Conservation (phyloP, 2,329 filamentous ascomycete species). For the Pyrenophora teres region DNA sequence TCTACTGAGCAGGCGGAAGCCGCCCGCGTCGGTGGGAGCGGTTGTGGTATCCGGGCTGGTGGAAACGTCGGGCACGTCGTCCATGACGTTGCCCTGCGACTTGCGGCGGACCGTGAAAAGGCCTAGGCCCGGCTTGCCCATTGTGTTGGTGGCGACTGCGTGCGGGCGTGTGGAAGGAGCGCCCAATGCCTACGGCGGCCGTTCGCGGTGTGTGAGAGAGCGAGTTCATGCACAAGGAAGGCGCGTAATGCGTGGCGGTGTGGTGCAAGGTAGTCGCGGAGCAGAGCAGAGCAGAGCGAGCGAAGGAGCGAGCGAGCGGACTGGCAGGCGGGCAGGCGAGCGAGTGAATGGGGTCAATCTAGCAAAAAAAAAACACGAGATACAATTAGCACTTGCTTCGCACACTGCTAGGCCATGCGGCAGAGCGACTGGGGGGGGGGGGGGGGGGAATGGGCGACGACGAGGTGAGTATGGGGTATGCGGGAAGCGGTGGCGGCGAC, state of each 20-base stretch:
- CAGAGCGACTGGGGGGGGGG: neutral
- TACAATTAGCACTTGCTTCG: conserved; percentile 5
- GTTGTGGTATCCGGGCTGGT: conserved; percentile 31
- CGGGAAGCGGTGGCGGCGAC: no score
- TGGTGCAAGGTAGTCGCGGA: neutral
- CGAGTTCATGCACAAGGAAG: conserved; percentile 25
- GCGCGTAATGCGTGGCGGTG: conserved; percentile 3
- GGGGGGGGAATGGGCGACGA: no score
- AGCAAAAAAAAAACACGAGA: neutral
- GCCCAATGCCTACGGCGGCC: conserved; percentile 26
- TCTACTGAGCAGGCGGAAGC: conserved; percentile 44
- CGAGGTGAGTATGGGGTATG: no score
- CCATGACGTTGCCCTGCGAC: conserved; percentile 44
- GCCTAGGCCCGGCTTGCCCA: conserved; percentile 41
- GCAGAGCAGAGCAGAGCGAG: conserved; percentile 10
- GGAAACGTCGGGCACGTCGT: conserved; percentile 26
- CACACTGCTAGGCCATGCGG: no score
- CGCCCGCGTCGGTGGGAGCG: conserved; percentile 27
- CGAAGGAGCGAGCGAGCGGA: neutral
- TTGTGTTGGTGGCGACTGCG: conserved; percentile 13
- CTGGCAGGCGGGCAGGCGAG: no score
- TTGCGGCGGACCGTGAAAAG: conserved; percentile 44
- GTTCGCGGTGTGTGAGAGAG: conserved; percentile 16
- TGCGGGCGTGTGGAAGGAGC: conserved; percentile 8
- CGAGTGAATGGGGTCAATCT: no score